These are phyloP conservation scores for Claviceps spartinae DNA, from an alignment of 2,329 filamentous ascomycete genomes.

Conservation along the genomic window DNA sequence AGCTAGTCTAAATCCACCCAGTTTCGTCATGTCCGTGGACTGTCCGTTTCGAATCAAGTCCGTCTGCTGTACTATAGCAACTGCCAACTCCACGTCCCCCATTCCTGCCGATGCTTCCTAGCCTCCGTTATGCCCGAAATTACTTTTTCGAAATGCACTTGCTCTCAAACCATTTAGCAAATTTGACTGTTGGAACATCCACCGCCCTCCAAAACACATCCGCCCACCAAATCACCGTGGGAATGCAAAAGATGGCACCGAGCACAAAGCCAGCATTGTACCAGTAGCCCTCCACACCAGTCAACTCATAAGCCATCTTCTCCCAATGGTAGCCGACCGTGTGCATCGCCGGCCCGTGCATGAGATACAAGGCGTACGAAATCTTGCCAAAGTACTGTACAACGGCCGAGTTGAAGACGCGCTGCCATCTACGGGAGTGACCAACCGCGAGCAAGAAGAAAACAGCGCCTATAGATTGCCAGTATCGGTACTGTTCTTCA, in stretches of 20 bases:
- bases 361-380: conserved; percentile 47
- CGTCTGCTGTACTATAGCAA: neutral
- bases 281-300: conserved; percentile 29
- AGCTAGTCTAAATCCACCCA: neutral
- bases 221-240: conserved; percentile 38
- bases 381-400: conserved; percentile 47
- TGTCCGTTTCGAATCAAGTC: neutral
- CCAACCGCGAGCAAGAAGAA: conserved; percentile 37
- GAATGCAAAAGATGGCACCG: conserved; percentile 33
- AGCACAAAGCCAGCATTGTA: conserved; percentile 35
- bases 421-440: conserved; percentile 32
- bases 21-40: neutral
- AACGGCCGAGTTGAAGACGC: conserved; percentile 33
- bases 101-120: neutral
- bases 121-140: neutral
- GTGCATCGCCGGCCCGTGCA: conserved; percentile 44
- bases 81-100: neutral
- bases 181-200: conserved; percentile 40
- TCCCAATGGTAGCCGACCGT: conserved; percentile 38
- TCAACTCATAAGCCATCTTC: conserved; percentile 32
- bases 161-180: conserved; percentile 42
- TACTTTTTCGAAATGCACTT: conserved; percentile 22
- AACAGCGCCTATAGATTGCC: conserved; percentile 39
- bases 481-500: conserved; percentile 39
- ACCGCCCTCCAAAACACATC: conserved; percentile 44